Evolutionary conservation across 805 yeast species (phyloP), one percentile per base, ranked within the genome.

Genomic region (Candida methanosorbosa): DNA sequence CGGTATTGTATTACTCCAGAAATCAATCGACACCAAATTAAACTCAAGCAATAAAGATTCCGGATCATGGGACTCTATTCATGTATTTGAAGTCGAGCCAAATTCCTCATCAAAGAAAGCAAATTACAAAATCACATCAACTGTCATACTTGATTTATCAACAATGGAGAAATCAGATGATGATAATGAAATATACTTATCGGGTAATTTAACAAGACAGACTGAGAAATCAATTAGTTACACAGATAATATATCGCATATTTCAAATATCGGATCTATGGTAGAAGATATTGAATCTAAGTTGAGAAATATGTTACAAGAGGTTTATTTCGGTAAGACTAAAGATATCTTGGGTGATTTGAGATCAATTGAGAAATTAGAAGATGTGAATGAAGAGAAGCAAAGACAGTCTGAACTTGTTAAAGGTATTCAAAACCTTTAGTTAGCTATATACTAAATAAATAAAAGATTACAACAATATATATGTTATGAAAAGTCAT

Each of bases 281-380:
- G 72, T 92, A 12, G 98, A 90, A 59, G 95, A 85, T 41, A 70
- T 84, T 29, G 98, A 90, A 61, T 77, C 81, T 40, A 85, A 81
- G 54, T 65, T 90, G 63, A 74, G 98, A 58, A 84, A 83, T 47
- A 65, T 83, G 64, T 67, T 90, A 43, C 95, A 90, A 56, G 95
- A 86, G 43, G 97, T 90, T 19, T 90, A 90, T 56, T 90, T 90
- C 53, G 97, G 94, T 48, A 90, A 90, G 64, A 84, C 95, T 15
- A 78, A 84, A 50, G 96, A 90, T 52, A 80, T 92, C 33, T 66
- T 88, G 30, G 79, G 82, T 19, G 87, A 81, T 44, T 61, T 79
- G 27, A 70, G 86, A 53, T 70, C 64, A 2, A 62, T 44, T 44
- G 61, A 49, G 27, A 46, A 57, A 18, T 41, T 66, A 25, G 50